Base-by-base conservation (phyloP, 2,329 filamentous ascomycete genomes). In the Xylariaceae sp. region DNA sequence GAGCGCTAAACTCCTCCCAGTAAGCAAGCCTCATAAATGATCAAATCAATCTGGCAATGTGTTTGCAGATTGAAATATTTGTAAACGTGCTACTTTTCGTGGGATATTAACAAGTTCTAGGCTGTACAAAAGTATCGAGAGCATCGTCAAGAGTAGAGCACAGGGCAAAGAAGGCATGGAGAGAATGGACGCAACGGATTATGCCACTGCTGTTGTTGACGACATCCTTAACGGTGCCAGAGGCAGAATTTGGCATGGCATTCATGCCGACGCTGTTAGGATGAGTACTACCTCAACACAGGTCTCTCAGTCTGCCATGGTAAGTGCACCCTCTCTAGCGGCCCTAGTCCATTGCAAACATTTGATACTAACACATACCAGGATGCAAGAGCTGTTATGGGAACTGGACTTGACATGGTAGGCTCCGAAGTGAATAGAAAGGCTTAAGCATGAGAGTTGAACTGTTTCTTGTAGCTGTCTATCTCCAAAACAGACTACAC, bases 101-200 rank as follows among this genome's bases (percentile, higher is more conserved):
- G 25, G 14, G 8, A 29, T 29, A 14, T 14, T 29, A 29, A 29
- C 25, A 29, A 29, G 14, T 14, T 29, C 14, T 29, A 32, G 27
- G 2, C 42, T 58, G 0, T 60, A 61, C 45, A 59, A 60, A 43
- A 45, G 33, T 1, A 54, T 58, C 14, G 54, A 61, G 35, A 12
- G 42, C 19, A 38, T 36, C 5, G 45, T 62, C 37, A 47, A 47
- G 3, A 45, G 37, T 20, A 45, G 56, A 16, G 59, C 58, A 2
- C 56, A 60, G 20, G 58, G 59, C 5, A 48, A 52, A 1, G 56
- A 57, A 11, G 40, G 42, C 1, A 5, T 58, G 36, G 49, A 45
- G 5, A 48, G 53, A 23, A 60, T 56, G 53, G 57, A 60, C 5
- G 49, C 52, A 10, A 32, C 40, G 22, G 55, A 58, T 14, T 60